These are phyloP conservation scores for Phlebiopsis flavidoalba DNA, from an alignment of 768 basidiomycete genomes.

Conservation along the genomic window DNA sequence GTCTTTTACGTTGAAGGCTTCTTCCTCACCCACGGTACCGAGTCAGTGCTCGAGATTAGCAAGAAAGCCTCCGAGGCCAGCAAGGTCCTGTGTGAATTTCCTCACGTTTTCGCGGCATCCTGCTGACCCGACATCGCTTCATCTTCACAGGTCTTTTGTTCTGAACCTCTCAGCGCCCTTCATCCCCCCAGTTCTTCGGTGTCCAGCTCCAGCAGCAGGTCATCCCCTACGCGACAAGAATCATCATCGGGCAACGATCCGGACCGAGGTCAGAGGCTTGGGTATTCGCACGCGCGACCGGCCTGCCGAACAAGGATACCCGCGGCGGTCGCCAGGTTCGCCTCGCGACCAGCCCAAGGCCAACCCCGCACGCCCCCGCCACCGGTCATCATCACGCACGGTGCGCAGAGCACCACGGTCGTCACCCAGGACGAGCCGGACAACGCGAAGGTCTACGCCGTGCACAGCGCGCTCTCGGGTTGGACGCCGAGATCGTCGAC, in stretches of 20 bases:
- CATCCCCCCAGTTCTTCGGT: conserved; percentile 91
- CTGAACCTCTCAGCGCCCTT: conserved; percentile 97
- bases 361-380: conserved; percentile 58
- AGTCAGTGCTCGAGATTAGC: conserved; percentile 66
- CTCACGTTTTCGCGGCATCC: not conserved
- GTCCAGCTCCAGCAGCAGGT: conserved; percentile 75
- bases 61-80: conserved; percentile 68
- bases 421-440: conserved; percentile 57
- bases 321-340: conserved; percentile 59
- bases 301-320: conserved; percentile 64
- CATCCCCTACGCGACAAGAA: conserved; percentile 79
- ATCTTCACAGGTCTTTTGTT: conserved; percentile 62
- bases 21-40: conserved; percentile 92
- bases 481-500: conserved; percentile 78
- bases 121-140: not conserved
- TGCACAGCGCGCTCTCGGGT: conserved; percentile 50
- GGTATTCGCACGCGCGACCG: conserved; percentile 69
- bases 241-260: conserved; percentile 98
- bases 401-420: conserved; percentile 71
- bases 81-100: conserved; percentile 49
- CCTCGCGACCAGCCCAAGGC: conserved; percentile 76
- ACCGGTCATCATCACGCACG: conserved; percentile 90
- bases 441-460: conserved; percentile 50
- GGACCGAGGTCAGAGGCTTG: conserved; percentile 86
- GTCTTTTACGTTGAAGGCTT: conserved; percentile 94